These are phyloP conservation scores for Hypoxylon sp. DNA, from an alignment of 2,329 filamentous ascomycete species.

Conservation along the genomic window DNA sequence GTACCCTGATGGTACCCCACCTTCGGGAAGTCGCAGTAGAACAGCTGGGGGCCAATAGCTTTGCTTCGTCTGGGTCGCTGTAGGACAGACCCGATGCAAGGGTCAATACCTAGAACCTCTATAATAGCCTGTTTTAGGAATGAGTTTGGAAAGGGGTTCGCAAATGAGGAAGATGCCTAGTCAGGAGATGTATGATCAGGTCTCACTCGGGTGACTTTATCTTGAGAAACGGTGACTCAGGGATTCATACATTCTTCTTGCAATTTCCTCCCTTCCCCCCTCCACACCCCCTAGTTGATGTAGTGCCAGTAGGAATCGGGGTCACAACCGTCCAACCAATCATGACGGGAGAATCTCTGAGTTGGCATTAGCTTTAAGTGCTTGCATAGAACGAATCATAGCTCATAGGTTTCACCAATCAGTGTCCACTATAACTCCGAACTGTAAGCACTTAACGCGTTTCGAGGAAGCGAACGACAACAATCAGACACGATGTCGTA, in stretches of 20 bases:
- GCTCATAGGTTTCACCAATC: constrained; percentile 27
- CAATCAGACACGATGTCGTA: constrained; percentile 12
- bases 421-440: constrained; percentile 23
- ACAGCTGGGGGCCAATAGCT: constrained; percentile 28
- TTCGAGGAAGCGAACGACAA: constrained; percentile 31
- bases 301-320: constrained; percentile 35
- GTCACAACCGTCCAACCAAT: constrained; percentile 35
- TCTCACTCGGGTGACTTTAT: constrained; percentile 14
- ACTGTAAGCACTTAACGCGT: constrained; percentile 43
- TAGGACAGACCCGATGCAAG: constrained; percentile 46
- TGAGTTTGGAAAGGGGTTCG: constrained; percentile 11
- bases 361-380: constrained; percentile 43
- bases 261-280: background rate
- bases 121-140: constrained; percentile 44
- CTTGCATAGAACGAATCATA: constrained; percentile 43
- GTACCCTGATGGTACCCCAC: constrained; percentile 30
- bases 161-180: background rate
- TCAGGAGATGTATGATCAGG: constrained; percentile 15
- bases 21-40: constrained; percentile 43
- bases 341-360: constrained; percentile 31
- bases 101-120: constrained; percentile 39
- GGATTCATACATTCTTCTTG: constrained; percentile 11
- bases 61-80: constrained; percentile 33
- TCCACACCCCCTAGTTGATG: constrained; percentile 21
- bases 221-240: constrained; percentile 16